Evolutionary conservation across 2,329 filamentous ascomycete species (phyloP).

Genomic region (Xylariaceae sp.): DNA sequence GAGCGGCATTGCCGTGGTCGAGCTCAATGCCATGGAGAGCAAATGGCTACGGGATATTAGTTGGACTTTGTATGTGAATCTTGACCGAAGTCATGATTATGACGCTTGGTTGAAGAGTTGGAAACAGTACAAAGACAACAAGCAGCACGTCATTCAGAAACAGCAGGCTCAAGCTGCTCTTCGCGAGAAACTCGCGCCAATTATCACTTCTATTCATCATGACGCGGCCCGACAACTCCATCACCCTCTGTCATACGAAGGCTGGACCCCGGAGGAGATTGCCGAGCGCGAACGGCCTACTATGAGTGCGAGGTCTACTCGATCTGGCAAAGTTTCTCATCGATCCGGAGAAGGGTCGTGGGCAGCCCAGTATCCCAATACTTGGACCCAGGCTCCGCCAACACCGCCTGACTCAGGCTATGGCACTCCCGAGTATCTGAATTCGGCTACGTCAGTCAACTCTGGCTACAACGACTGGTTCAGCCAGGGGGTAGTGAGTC

Average conservation of each 20-base stretch:
- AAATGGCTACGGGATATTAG: slow-evolving; percentile 80
- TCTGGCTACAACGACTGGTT: slow-evolving; percentile 56
- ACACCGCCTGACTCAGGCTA: slow-evolving; percentile 58
- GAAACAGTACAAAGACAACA: slow-evolving; percentile 51
- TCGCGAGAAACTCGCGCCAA: slow-evolving; percentile 45
- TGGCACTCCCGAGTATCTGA: slow-evolving; percentile 53
- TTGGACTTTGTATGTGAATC: slow-evolving; percentile 83
- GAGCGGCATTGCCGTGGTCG: slow-evolving; percentile 76
- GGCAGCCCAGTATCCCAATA: slow-evolving; percentile 36
- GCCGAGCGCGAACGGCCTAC: slow-evolving; percentile 48
- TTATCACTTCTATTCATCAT: slow-evolving; percentile 45
- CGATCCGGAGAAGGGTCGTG: slow-evolving; percentile 42
- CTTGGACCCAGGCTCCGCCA: slow-evolving; percentile 42
- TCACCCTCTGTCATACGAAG: slow-evolving; percentile 34
- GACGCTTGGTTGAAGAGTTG: slow-evolving; percentile 58
- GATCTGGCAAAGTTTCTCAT: slow-evolving; percentile 32
- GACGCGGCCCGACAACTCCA: slow-evolving; percentile 32
- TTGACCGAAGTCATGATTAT: slow-evolving; percentile 67
- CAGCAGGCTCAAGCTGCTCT: slow-evolving; percentile 39
- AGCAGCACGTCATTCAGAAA: slow-evolving; percentile 32
- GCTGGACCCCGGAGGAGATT: slow-evolving; percentile 51
- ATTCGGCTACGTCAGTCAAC: slow-evolving; percentile 50
- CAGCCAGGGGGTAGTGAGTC: slow-evolving; percentile 33
- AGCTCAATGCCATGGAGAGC: slow-evolving; percentile 79
- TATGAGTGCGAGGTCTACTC: slow-evolving; percentile 37